phyloP scores from a whole-genome alignment of 2,329 filamentous ascomycete genomes.

The Pseudogymnoascus sp. region DNA sequence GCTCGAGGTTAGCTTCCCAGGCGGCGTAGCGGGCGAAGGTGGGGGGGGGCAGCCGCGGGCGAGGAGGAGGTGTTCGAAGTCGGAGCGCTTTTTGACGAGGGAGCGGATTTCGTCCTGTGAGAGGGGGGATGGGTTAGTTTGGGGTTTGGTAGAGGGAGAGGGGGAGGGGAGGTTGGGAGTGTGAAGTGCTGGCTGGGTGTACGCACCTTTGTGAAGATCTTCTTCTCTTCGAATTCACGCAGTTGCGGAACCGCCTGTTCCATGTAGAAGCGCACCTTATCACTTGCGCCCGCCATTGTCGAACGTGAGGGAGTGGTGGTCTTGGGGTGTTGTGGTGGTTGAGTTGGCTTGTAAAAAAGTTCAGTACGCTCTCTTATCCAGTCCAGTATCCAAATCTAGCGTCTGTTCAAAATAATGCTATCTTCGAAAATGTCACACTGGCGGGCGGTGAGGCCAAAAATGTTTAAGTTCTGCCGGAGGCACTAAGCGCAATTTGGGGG shows the following conservation, averaged over 20 bases:
- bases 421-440: constrained; percentile 7
- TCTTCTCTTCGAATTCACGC: constrained; percentile 84
- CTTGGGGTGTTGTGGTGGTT: constrained; percentile 12
- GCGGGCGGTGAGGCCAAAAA: constrained; percentile 14
- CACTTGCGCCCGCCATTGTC: constrained; percentile 71
- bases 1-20: constrained; percentile 63
- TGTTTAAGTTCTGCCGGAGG: constrained; percentile 16
- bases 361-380: neutral
- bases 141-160: neutral
- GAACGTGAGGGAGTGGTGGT: neutral
- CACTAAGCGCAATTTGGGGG: constrained; percentile 2
- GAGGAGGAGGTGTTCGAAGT: constrained; percentile 87
- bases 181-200: neutral
- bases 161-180: neutral
- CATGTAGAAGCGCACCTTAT: constrained; percentile 92
- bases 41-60: constrained; percentile 62
- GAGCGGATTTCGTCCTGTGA: constrained; percentile 78
- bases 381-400: constrained; percentile 11
- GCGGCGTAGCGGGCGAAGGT: constrained; percentile 80
- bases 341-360: too few species aligned
- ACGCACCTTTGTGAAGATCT: constrained; percentile 72
- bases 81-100: constrained; percentile 82
- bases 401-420: neutral
- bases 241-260: constrained; percentile 89
- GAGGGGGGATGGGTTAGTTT: neutral